A percentile compares a stretch with the other conserved stretches of the same genome.
Evolutionary conservation across 805 yeast genomes (phyloP).

Genomic region (Dipodascopsis uninucleata): DNA sequence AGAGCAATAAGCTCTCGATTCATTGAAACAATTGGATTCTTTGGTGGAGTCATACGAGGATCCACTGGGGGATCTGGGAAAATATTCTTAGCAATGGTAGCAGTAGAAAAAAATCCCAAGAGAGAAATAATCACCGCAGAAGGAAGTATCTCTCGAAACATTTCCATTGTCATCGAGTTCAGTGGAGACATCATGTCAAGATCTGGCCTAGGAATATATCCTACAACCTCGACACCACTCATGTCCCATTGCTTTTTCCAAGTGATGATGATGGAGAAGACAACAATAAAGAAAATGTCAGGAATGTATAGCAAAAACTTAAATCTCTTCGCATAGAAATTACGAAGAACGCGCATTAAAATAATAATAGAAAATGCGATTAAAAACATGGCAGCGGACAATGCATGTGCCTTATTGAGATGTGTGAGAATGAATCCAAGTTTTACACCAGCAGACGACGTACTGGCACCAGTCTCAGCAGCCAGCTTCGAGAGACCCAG

Average conservation of each 20-base stretch:
- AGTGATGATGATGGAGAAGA: conserved; percentile 55
- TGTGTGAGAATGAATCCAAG: conserved; percentile 53
- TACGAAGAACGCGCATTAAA: conserved; percentile 39
- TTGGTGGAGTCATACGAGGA: conserved; percentile 24
- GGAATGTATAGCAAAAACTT: conserved; percentile 64
- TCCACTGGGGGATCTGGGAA: conserved; percentile 61
- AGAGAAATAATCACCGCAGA: conserved; percentile 75
- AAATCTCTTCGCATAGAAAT: conserved; percentile 34
- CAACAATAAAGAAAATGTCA: conserved; percentile 76
- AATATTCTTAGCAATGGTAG: conserved; percentile 85
- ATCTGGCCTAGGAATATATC: conserved; percentile 54
- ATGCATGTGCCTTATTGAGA: conserved; percentile 46
- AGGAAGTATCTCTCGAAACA: conserved; percentile 55
- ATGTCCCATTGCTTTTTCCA: conserved; percentile 36
- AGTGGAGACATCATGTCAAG: conserved; percentile 60
- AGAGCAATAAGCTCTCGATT: conserved; percentile 89
- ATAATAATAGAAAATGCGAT: conserved; percentile 48
- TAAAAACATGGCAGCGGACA: conserved; percentile 62
- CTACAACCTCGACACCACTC: conserved; percentile 63
- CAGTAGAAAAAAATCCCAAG: conserved; percentile 87
- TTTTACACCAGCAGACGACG: conserved; percentile 72
- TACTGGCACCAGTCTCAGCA: conserved; percentile 47
- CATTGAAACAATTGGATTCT: conserved; percentile 56
- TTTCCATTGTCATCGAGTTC: conserved; percentile 42
- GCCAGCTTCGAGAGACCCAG: conserved; percentile 58